Conservation (phyloP, 78 protist species). For the Salpingoeca rosetta region DNA sequence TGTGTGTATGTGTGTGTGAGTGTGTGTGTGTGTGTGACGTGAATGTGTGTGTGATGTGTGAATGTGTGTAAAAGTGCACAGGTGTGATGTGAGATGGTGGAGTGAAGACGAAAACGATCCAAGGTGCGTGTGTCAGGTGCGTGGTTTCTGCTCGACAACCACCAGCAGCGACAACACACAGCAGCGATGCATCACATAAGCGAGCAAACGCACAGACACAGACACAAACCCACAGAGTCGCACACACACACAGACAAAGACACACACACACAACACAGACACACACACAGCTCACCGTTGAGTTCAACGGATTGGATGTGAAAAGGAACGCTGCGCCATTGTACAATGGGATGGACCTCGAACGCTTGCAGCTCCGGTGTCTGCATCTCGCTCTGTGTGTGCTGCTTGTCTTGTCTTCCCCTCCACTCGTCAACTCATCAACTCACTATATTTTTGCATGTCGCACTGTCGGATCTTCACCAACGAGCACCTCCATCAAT, state of each 20-base stretch:
- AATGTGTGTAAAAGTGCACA: background rate
- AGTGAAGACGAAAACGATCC: background rate
- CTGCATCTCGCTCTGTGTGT: background rate
- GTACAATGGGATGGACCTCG: background rate
- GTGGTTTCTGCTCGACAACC: background rate
- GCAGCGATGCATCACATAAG: background rate
- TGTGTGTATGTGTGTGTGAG: slow-evolving; percentile 11
- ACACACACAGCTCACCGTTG: too few relatives aligned
- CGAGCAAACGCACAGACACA: too few relatives aligned
- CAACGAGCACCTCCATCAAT: background rate
- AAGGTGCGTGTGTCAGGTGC: background rate
- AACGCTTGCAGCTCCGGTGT: background rate
- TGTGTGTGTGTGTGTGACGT: too few relatives aligned
- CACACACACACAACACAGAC: too few relatives aligned
- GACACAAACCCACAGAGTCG: too few relatives aligned
- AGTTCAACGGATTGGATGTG: background rate
- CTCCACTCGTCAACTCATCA: background rate
- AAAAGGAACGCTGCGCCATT: background rate
- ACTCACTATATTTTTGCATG: background rate
- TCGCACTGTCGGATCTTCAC: background rate
- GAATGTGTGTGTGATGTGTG: too few relatives aligned
- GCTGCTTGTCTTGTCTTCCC: background rate
- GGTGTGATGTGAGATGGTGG: background rate
- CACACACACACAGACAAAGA: too few relatives aligned
- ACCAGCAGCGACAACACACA: background rate